Evolutionary conservation across 2,329 filamentous ascomycete species (phyloP), one percentile per base, ranked within the genome.

Genomic region (Chaetomiaceae sp.): DNA sequence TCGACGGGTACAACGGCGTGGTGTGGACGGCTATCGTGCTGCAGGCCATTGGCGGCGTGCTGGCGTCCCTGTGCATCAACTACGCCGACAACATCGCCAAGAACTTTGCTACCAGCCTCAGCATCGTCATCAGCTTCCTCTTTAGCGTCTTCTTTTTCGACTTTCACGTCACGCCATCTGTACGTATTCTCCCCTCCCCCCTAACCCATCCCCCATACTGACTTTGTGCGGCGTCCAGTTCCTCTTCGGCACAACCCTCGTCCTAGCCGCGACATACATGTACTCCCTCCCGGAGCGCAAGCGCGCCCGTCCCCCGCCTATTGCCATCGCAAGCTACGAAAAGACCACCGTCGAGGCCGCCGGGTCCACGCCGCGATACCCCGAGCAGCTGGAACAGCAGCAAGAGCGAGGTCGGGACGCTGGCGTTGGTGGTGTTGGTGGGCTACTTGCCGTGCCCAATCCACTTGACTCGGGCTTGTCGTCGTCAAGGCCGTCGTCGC

Each of bases 61-160:
- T 95, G n/a, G 85, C 89, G 9, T 88, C 87, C 1, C 78, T 94
- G 56, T 89, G 87, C 67, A 87, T 94, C 68, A 88, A 87, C 58
- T 89, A 90, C 66, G 84, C 88, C 5, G 88, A 94, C 72, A 95
- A 94, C 65, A 95, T 95, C 66, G 86, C 89, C 55, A 95, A 95
- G 76, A 96, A 94, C 67, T 91, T 95, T 71, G 91, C 92, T 4
- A 92, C 91, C 5, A 94, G 89, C 64, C 89, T 95, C 58, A 96
- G 90, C 65, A 95, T 97, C 57, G 76, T 96, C 52, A 74, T 96
- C 46, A 95, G 89, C 67, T 91, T 91, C 59, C 61, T 96, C 14
- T 88, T 89, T 48, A 96, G 91, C 66, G 80, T 95, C 1, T 85
- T 83, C 71, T 87, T 96, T 60, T 96, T 97, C 68, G 80, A 91